phyloP scores from a whole-genome alignment of 805 yeast genomes.

The Tetrapisispora taiwanensis region DNA sequence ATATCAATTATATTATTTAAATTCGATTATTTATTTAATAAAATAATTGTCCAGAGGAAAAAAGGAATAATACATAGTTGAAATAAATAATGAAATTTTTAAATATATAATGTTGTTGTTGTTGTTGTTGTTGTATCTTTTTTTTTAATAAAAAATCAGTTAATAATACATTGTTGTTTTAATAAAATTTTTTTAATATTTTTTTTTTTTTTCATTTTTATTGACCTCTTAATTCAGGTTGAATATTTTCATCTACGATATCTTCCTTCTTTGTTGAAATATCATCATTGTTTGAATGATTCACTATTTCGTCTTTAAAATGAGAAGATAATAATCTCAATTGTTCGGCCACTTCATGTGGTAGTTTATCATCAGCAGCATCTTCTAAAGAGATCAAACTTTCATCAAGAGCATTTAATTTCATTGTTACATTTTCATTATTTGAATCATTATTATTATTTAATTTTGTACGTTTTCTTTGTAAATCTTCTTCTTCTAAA shows the following conservation, averaged over 20 bases:
- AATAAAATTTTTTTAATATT: no score
- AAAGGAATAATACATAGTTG: conserved; percentile 2
- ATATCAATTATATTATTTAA: no score
- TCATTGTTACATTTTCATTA: conserved; percentile 6
- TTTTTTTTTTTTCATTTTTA: conserved; percentile 2
- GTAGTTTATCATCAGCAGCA: conserved; percentile 25
- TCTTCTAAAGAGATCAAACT: conserved; percentile 19
- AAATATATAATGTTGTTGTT: no score
- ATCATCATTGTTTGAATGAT: conserved; percentile 11
- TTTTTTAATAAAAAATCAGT: not conserved
- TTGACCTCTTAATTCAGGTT: conserved; percentile 29
- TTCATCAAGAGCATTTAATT: conserved; percentile 10
- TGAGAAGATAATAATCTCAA: conserved; percentile 27
- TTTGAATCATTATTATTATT: not conserved
- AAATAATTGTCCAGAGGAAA: not conserved
- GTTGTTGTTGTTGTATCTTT: no score
- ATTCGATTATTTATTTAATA: not conserved
- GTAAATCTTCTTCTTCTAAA: conserved; percentile 8
- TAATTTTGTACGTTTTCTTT: conserved; percentile 7
- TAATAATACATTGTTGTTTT: not conserved
- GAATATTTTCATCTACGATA: conserved; percentile 28
- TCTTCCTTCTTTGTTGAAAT: conserved; percentile 13
- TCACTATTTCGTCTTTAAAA: conserved; percentile 26
- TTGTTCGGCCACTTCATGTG: conserved; percentile 30
- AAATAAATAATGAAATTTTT: not conserved